Evolutionary conservation across 1,284 basidiomycete species (phyloP).

Genomic region (Xerocomus nothofagi): DNA sequence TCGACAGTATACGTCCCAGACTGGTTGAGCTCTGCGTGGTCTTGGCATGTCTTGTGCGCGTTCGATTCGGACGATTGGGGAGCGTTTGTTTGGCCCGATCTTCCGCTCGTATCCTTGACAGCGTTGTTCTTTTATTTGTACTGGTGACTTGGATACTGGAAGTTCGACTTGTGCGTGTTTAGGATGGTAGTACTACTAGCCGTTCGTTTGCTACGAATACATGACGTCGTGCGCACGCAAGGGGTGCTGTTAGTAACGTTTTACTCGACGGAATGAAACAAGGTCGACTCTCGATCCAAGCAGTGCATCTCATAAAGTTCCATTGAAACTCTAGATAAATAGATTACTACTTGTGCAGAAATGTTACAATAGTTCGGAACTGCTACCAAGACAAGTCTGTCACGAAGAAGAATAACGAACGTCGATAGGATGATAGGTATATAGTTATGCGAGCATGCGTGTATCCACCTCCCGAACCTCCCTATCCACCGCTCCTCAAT

Average conservation of each 20-base stretch:
- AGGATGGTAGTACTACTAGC: constrained; percentile 15
- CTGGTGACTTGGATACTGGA: neutral
- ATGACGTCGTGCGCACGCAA: constrained; percentile 8
- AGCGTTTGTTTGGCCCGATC: neutral
- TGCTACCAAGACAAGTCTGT: too few relatives aligned
- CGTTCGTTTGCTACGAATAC: constrained; percentile 20
- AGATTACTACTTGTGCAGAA: too few relatives aligned
- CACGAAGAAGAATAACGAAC: neutral
- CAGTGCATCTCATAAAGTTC: too few relatives aligned
- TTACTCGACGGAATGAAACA: too few relatives aligned
- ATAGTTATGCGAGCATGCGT: too few relatives aligned
- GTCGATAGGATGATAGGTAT: neutral
- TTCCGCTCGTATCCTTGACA: constrained; percentile 3
- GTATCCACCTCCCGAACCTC: neutral
- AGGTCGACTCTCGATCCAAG: too few relatives aligned
- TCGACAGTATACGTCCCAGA: constrained; percentile 44
- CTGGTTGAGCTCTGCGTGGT: constrained; percentile 11
- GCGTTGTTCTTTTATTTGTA: too few relatives aligned
- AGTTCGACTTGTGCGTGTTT: constrained; percentile 9
- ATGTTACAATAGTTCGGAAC: too few relatives aligned
- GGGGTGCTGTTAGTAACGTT: too few relatives aligned
- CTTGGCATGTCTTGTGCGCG: neutral
- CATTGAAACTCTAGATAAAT: too few relatives aligned
- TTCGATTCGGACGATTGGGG: neutral
- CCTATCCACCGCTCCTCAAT: constrained; percentile 15